Conservation (phyloP, 2,329 filamentous ascomycete species). For the Monilinia vaccinii-corymbosi region DNA sequence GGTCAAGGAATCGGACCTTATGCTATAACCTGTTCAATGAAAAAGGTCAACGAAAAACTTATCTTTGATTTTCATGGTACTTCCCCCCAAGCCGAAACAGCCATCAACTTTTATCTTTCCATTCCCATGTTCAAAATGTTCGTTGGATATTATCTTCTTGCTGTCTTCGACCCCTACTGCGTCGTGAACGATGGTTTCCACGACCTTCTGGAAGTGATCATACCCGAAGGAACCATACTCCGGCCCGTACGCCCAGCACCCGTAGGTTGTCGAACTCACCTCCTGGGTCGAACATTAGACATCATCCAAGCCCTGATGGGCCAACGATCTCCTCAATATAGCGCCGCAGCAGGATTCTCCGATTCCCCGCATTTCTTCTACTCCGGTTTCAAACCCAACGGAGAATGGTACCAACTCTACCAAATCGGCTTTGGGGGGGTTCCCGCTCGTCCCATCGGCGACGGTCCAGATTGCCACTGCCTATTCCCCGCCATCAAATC, state of each 20-base stretch:
- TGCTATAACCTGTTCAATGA: neutral
- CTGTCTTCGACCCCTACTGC: neutral
- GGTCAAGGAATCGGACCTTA: slow-evolving; percentile 2
- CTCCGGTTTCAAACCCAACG: slow-evolving; percentile 2
- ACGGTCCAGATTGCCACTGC: slow-evolving; percentile 3
- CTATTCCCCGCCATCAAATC: slow-evolving; percentile 4
- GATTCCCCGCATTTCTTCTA: slow-evolving; percentile 4
- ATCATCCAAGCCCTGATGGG: slow-evolving; percentile 2
- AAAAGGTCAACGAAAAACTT: neutral
- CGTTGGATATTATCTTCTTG: neutral
- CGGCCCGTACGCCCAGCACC: neutral
- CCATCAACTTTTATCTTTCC: slow-evolving; percentile 5
- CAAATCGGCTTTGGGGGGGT: slow-evolving; percentile 4
- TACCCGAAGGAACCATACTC: neutral
- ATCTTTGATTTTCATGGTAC: neutral
- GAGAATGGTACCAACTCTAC: slow-evolving; percentile 4
- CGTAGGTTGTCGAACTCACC: neutral
- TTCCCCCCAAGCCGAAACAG: slow-evolving; percentile 2
- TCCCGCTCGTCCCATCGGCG: slow-evolving; percentile 1
- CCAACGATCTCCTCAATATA: neutral
- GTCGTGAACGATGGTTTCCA: slow-evolving; percentile 1
- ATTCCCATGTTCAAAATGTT: slow-evolving; percentile 2
- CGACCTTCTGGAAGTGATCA: neutral
- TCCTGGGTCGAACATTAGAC: neutral
- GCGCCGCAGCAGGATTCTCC: neutral